These are phyloP conservation scores for Melastoma candidum DNA, from an alignment of 441 rosid species.

Conservation along the genomic window DNA sequence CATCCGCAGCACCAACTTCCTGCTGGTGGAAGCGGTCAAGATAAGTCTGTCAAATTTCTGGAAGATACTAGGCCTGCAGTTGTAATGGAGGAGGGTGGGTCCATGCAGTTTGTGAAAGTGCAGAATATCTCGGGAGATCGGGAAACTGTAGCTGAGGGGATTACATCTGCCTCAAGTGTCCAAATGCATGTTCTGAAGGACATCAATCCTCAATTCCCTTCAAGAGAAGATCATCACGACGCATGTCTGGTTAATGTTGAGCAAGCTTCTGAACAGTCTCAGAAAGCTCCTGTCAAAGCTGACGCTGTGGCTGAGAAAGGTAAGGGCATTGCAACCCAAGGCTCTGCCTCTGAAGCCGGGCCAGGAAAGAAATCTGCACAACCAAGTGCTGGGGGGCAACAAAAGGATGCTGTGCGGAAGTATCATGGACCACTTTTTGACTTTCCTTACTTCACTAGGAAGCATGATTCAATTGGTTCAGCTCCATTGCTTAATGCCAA, in stretches of 20 bases:
- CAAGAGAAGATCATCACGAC: constrained; percentile 78
- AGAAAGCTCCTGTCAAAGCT: constrained; percentile 42
- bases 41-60: constrained; percentile 45
- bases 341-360: constrained; percentile 43
- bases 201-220: constrained; percentile 28
- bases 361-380: constrained; percentile 69
- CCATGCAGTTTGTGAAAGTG: constrained; percentile 37
- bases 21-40: constrained; percentile 51
- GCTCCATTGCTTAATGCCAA: constrained; percentile 57
- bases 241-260: constrained; percentile 52
- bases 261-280: constrained; percentile 62
- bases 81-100: constrained; percentile 42
- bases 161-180: constrained; percentile 37
- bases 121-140: constrained; percentile 52
- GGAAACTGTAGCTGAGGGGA: constrained; percentile 49
- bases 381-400: constrained; percentile 42
- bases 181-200: constrained; percentile 47
- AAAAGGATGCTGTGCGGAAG: constrained; percentile 78
- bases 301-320: constrained; percentile 70
- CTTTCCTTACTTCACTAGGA: constrained; percentile 98
- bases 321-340: constrained; percentile 52
- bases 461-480: constrained; percentile 83
- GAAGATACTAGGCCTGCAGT: constrained; percentile 67
- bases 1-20: constrained; percentile 43
- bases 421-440: constrained; percentile 99